phyloP scores from a whole-genome alignment of 164 flowering plant genomes.

The Akebia trifoliata region DNA sequence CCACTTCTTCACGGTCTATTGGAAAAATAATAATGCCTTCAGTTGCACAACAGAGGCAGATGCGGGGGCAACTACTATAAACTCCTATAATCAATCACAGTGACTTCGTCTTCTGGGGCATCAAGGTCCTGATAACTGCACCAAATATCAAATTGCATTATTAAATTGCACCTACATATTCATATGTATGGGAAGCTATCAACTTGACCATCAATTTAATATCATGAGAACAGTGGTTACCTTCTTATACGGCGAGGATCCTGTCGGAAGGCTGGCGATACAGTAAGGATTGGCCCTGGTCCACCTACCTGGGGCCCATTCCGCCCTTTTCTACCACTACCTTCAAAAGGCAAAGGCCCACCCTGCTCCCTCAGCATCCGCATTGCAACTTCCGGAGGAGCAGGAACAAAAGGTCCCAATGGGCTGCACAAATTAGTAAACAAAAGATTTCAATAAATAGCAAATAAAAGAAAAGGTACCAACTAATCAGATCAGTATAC shows the following conservation, averaged over 20 bases:
- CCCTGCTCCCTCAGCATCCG: slow-evolving; percentile 88
- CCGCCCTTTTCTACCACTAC: slow-evolving; percentile 61
- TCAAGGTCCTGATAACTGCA: slow-evolving; percentile 96
- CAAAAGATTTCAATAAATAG: background rate
- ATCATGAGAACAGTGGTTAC: slow-evolving; percentile 23
- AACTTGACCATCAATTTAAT: background rate
- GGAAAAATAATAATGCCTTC: background rate
- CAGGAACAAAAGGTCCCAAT: slow-evolving; percentile 98
- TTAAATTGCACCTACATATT: no score
- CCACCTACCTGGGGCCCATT: slow-evolving; percentile 54
- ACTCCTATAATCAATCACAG: slow-evolving; percentile 96
- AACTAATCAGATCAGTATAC: background rate
- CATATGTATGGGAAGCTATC: no score
- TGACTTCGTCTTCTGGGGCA: slow-evolving; percentile 98
- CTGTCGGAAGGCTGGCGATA: slow-evolving; percentile 68
- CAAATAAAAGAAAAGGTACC: background rate
- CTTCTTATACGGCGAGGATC: slow-evolving; percentile 96
- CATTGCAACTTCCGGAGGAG: slow-evolving; percentile 99
- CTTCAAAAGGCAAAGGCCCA: slow-evolving; percentile 78
- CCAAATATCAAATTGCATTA: background rate
- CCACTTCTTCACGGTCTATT: background rate
- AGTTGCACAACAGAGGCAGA: background rate
- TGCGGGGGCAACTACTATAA: slow-evolving; percentile 48
- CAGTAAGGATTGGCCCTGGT: slow-evolving; percentile 58
- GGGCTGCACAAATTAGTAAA: slow-evolving; percentile 51